phyloP scores from a whole-genome alignment of 345 rosid genomes.

The Camelina neglecta region DNA sequence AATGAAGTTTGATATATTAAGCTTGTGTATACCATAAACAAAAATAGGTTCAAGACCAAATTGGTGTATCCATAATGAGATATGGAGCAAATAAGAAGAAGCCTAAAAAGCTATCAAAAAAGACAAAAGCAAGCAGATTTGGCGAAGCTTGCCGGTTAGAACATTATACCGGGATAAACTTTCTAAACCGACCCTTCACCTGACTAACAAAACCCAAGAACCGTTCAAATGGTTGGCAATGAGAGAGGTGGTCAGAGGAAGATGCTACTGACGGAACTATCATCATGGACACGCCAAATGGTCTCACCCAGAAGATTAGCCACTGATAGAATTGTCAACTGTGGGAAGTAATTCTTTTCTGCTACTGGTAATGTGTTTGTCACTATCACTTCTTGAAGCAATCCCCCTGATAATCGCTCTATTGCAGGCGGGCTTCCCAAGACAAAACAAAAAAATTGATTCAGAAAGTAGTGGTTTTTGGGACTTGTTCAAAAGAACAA shows the following conservation, averaged over 20 bases:
- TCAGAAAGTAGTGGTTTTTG: slow-evolving; percentile 5
- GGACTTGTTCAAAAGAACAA: slow-evolving; percentile 4
- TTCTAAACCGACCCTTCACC: slow-evolving; percentile 9
- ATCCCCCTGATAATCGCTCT: slow-evolving; percentile 74
- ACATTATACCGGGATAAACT: not conserved
- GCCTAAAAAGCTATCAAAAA: slow-evolving; percentile 1
- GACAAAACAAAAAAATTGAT: slow-evolving; percentile 1
- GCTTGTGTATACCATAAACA: slow-evolving; percentile 20
- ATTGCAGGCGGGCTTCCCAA: slow-evolving; percentile 74
- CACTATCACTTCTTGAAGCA: slow-evolving; percentile 82
- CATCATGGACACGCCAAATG: slow-evolving; percentile 87
- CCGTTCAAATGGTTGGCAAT: slow-evolving; percentile 13
- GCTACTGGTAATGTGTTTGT: slow-evolving; percentile 77
- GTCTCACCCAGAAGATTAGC: slow-evolving; percentile 86
- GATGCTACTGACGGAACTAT: slow-evolving; percentile 75
- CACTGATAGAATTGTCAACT: slow-evolving; percentile 69
- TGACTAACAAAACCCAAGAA: slow-evolving; percentile 24
- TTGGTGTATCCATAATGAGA: slow-evolving; percentile 19
- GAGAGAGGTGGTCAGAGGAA: slow-evolving; percentile 46
- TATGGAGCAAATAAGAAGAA: slow-evolving; percentile 9
- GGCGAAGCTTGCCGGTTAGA: slow-evolving; percentile 22
- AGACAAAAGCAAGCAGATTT: slow-evolving; percentile 1
- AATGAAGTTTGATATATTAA: not conserved
- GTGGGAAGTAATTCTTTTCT: slow-evolving; percentile 77
- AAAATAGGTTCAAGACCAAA: slow-evolving; percentile 22